Evolutionary conservation across 768 basidiomycete genomes (phyloP), one percentile per base, ranked within the genome.

Genomic region (Termitomyces heimii): DNA sequence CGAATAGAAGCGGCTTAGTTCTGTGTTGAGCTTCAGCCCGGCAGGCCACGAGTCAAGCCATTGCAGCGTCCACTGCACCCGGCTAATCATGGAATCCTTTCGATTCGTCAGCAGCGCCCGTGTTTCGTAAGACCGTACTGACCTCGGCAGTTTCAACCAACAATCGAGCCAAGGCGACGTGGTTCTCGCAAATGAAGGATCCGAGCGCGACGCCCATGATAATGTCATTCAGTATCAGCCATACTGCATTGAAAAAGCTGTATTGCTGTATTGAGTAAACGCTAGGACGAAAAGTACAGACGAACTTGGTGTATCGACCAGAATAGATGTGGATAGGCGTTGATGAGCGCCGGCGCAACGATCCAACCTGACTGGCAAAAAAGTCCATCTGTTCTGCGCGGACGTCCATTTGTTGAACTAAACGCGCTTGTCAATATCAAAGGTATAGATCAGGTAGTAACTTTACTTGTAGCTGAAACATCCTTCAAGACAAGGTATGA

Each of bases 41-140:
- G 87, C 94, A 0, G 96, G 96, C 96, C 96, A 98, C 59, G 89
- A 84, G 68, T 97, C 89, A 13, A 99, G 78, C 95, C 94, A 98
- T 1, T 77, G 63, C 2, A 98, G 75, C 0, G 79, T 75, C 16
- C 73, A 71, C 43, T 81, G 78, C 9, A 88, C 67, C 48, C 73
- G 71, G 3, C 74, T 66, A 5, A 88, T 73, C 1, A 85, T 66
- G 58, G 76, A 71, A 32, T 58, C 56, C 75, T 81, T 39, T 40
- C 35, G 7, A 35, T 26, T 22, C 12, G 37, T 52, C 18, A 55
- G 22, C 44, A 28, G 26, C 3, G 2, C 28, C n/a, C 26, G 18
- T 47, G 22, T 18, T 5, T 12, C 18, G 22, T 29, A 14, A 31
- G 42, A 22, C 5, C 46, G 24, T 4, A 57, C 63, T 3, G 61